A percentile compares a stretch with the other conserved stretches of the same genome.
Conservation (phyloP, 345 rosid genomes). For the Passiflora organensis region DNA sequence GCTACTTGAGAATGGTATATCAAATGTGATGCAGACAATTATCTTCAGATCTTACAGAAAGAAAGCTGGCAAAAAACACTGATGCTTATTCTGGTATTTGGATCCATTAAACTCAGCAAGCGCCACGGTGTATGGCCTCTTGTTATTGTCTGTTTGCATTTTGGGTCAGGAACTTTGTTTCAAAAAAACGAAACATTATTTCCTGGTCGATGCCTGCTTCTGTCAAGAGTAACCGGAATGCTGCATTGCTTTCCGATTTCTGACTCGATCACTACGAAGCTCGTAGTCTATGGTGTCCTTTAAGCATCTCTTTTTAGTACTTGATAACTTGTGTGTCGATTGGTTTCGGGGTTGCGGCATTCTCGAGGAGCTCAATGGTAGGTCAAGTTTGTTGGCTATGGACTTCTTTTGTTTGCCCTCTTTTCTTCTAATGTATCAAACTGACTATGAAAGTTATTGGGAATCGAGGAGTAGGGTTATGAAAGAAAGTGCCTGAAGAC, state of each 20-base stretch:
- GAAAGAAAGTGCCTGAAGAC: no score
- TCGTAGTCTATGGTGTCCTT: constrained; percentile 9
- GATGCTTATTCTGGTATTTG: constrained; percentile 7
- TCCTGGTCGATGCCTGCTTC: constrained; percentile 11
- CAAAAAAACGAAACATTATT: background rate
- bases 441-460: no score
- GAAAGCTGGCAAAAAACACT: background rate
- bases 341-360: constrained; percentile 1
- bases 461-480: no score
- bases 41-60: background rate
- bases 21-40: background rate
- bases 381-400: background rate
- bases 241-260: constrained; percentile 7
- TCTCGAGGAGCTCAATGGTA: constrained; percentile 14
- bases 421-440: background rate
- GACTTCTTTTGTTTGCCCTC: background rate
- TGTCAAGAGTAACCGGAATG: constrained; percentile 5
- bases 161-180: background rate
- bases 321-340: background rate
- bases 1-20: constrained; percentile 25
- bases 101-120: constrained; percentile 6
- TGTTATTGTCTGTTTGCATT: background rate
- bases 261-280: no score
- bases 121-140: constrained; percentile 9
- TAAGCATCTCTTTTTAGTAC: constrained; percentile 5